These are phyloP conservation scores for Xenosphaeropsis pyriputrescens DNA, from an alignment of 2,329 filamentous ascomycete species.

Conservation along the genomic window DNA sequence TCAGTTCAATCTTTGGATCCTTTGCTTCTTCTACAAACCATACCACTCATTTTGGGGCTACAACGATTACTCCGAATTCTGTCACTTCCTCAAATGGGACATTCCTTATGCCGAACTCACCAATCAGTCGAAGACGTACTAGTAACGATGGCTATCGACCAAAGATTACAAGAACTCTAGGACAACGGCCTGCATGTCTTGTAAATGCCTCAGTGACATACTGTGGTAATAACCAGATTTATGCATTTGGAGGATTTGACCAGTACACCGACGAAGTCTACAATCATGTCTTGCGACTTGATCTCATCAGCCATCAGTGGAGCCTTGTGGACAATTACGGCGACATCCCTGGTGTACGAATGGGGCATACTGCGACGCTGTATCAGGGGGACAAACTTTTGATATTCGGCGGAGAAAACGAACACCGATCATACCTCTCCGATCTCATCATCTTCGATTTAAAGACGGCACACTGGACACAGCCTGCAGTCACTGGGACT, in stretches of 20 bases:
- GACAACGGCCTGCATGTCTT: conserved; percentile 77
- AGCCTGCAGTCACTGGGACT: conserved; percentile 72
- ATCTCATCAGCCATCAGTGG: conserved; percentile 83
- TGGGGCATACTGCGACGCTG: conserved; percentile 92
- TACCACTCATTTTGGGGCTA: conserved; percentile 4
- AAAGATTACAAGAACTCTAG: conserved; percentile 64
- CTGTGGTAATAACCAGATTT: conserved; percentile 93
- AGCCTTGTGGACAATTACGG: conserved; percentile 96
- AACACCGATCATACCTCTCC: conserved; percentile 87
- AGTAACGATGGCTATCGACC: conserved; percentile 67
- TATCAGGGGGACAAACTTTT: conserved; percentile 93
- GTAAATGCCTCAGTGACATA: conserved; percentile 99
- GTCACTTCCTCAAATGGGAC: conserved; percentile 54
- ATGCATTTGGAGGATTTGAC: conserved; percentile 95
- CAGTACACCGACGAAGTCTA: conserved; percentile 98
- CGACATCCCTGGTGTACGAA: conserved; percentile 90
- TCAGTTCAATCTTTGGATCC: conserved; percentile 27
- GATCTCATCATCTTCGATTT: conserved; percentile 95
- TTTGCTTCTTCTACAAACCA: conserved; percentile 6
- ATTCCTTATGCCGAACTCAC: conserved; percentile 83
- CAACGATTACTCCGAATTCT: conserved; percentile 26
- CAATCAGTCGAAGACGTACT: conserved; percentile 46
- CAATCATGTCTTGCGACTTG: conserved; percentile 86
- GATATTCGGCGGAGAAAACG: conserved; percentile 95
- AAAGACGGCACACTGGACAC: conserved; percentile 87